Base-by-base conservation (phyloP, 2,329 filamentous ascomycete species). In the Talaromyces funiculosus region DNA sequence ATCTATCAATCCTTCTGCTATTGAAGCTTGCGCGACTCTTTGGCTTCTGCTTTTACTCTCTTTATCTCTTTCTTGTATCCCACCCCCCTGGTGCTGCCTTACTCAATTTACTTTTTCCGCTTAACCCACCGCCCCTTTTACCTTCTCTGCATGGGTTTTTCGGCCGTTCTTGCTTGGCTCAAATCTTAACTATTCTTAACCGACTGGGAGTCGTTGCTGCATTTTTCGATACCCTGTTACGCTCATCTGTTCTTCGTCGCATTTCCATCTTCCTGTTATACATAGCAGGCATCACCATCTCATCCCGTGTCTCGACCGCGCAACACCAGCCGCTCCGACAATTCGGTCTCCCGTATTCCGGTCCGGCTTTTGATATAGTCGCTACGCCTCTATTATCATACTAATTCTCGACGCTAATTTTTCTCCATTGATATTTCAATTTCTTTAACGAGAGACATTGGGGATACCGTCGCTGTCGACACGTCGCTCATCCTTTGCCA, bases 211-310 rank as follows among this genome's bases (percentile, higher is more conserved):
- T 51, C 47, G 29, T 51, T 33, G 29, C n/a, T 51, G 47, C 47
- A 51, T 51, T 51, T 51, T 33, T 51, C 47, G 47, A 51, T 51
- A 51, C 47, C 47, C 47, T 51, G 24, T 49, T 31, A 26, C 45
- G 26, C 45, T 26, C 45, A 31, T 49, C 24, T 10, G 29, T 51
- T 33, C 45, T 49, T 51, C 9, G 29, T 51, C 18, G 47, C 47
- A 35, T 20, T 51, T 33, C 29, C 8, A 31, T 33, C 35, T 33
- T 33, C 29, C 29, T 35, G 47, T 35, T 26, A 12, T 14, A 51
- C 47, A 51, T 22, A 51, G 20, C 47, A 51, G 29, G 29, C 18
- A 51, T 33, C 35, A 22, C 29, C 24, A 31, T 18, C 18, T 33
- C 16, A 51, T 35, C 29, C 24, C 29, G 29, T 33, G 10, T 33